phyloP scores from a whole-genome alignment of 306 rosid species.

The Quercus dentata region DNA sequence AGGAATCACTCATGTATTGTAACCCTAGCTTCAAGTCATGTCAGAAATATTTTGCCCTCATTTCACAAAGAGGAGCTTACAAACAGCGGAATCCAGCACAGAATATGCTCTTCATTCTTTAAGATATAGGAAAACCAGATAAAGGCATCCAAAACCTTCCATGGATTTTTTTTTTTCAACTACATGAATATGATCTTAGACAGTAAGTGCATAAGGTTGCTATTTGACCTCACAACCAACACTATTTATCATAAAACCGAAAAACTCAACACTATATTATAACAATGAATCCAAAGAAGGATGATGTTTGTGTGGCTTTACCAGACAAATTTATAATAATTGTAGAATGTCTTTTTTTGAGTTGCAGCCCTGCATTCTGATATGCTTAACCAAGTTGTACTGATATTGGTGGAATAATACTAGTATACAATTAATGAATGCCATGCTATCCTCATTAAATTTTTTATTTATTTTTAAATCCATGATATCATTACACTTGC shows the following conservation, averaged over 20 bases:
- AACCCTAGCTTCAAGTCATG: not conserved
- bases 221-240: not conserved
- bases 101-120: not conserved
- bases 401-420: no score
- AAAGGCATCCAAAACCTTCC: not conserved
- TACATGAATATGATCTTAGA: not conserved
- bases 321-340: not conserved
- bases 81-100: not conserved
- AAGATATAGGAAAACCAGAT: not conserved
- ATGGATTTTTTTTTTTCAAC: not conserved
- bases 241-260: not conserved
- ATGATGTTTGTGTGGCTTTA: not conserved
- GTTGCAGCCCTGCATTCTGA: no score
- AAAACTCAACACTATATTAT: not conserved
- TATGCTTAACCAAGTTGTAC: no score
- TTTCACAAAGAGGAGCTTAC: not conserved
- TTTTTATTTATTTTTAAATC: no score
- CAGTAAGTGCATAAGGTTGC: no score
- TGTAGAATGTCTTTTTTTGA: not conserved
- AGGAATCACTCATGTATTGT: not conserved
- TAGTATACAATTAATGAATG: no score
- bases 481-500: no score
- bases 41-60: not conserved
- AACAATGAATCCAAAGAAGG: not conserved
- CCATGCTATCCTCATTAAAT: no score